Evolutionary conservation across 2,329 filamentous ascomycete species (phyloP), one percentile per base, ranked within the genome.

Genomic region (Cryphonectria parasitica): DNA sequence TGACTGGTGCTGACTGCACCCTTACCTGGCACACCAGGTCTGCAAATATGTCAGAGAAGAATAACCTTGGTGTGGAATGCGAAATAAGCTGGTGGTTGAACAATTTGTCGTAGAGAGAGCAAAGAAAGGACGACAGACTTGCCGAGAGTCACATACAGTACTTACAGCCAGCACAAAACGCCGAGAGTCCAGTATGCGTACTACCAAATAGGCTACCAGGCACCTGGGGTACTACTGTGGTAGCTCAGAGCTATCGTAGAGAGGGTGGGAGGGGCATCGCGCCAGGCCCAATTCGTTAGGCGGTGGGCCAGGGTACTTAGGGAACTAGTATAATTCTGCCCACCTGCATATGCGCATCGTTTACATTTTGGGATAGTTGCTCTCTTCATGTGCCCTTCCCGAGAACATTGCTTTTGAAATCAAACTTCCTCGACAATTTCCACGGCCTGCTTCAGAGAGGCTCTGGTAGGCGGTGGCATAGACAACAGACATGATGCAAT

Each of bases 401-500:
- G 10, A n/a, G 22, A 25, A 36, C 34, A n/a, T n/a, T 28, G 28
- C 36, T 19, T 34, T 34, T 22, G 28, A 6, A 22, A n/a, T 8
- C 45, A 6, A 49, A n/a, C 5, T 19, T 6, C 22, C n/a, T 45
- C 43, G 43, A 28, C 6, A 39, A 28, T 2, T 11, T 39, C 36
- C 8, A n/a, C 36, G 13, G 1, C 10, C 36, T 52, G 45, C 22
- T 49, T 2, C 17, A 60, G 10, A 45, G 22, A 39, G 22, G 64
- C 64, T 13, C 28, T 28, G 36, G 39, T n/a, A 3, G 19, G 22
- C n/a, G 54, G 49, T 58, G 54, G 56, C 28, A 31, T 52, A 45
- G 34, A 61, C 15, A 4, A 13, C 11, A 43, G 67, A 68, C 62
- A 72, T 69, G 69, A 61, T 63, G 31, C 25, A 49, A 28, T 31